Evolutionary conservation across 371 early-diverging fungal genomes (phyloP).

Genomic region (Chytridium lagenaria): DNA sequence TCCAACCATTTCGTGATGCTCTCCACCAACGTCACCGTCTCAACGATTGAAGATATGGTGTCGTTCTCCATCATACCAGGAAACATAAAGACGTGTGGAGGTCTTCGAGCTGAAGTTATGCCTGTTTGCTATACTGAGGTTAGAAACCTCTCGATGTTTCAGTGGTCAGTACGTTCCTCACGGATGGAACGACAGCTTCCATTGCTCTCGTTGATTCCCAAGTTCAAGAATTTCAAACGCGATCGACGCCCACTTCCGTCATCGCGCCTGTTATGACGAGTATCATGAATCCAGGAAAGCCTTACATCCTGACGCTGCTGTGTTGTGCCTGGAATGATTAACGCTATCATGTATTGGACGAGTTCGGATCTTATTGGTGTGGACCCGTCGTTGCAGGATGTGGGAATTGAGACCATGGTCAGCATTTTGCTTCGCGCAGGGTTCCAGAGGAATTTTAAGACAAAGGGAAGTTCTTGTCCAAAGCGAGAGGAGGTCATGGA

Average conservation of each 20-base stretch:
- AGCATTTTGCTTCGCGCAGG: constrained; percentile 37
- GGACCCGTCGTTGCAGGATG: constrained; percentile 32
- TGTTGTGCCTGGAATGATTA: constrained; percentile 26
- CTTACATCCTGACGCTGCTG: constrained; percentile 20
- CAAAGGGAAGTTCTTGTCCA: constrained; percentile 26
- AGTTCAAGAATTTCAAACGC: constrained; percentile 3
- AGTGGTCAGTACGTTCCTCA: constrained; percentile 29
- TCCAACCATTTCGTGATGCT: background rate
- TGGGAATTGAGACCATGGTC: constrained; percentile 41
- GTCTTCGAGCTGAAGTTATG: background rate
- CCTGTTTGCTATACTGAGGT: constrained; percentile 34
- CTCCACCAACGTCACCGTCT: background rate
- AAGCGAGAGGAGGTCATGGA: background rate
- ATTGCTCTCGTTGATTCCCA: constrained; percentile 25
- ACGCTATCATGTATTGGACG: constrained; percentile 34
- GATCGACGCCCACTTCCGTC: background rate
- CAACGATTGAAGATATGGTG: background rate
- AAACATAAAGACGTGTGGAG: constrained; percentile 11
- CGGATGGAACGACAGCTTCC: constrained; percentile 41
- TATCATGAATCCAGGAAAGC: constrained; percentile 3
- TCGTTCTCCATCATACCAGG: constrained; percentile 19
- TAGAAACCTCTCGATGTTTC: constrained; percentile 20
- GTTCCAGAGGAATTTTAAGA: constrained; percentile 37
- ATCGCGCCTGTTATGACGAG: background rate
- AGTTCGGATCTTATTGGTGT: constrained; percentile 24